A percentile compares a stretch with the other conserved stretches of the same genome.
Evolutionary conservation across 345 rosid genomes (phyloP).

Genomic region (Kandelia obovata): DNA sequence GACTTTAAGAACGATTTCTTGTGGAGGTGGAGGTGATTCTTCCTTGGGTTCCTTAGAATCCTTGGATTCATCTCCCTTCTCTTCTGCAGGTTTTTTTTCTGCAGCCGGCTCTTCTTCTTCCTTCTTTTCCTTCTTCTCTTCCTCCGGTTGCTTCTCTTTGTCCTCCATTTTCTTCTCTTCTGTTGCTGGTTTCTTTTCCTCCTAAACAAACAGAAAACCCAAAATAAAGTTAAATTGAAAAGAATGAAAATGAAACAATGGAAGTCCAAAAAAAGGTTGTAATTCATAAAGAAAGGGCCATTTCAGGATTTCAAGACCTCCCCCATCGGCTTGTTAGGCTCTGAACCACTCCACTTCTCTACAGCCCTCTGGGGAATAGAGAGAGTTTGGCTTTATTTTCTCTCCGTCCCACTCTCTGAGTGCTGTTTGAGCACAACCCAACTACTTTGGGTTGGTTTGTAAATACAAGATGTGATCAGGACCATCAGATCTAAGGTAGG

Average conservation of each 20-base stretch:
- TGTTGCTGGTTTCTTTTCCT: no score
- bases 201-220: no score
- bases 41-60: conserved; percentile 28
- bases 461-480: not conserved
- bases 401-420: no score
- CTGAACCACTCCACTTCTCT: no score
- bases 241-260: no score
- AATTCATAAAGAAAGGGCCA: no score
- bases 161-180: conserved; percentile 9
- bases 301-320: no score
- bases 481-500: conserved; percentile 34
- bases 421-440: not conserved
- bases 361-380: no score
- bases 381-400: no score
- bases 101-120: conserved; percentile 35
- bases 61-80: conserved; percentile 38
- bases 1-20: conserved; percentile 74
- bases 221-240: no score
- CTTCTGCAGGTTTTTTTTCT: conserved; percentile 32
- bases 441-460: not conserved
- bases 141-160: conserved; percentile 53
- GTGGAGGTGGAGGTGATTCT: conserved; percentile 49
- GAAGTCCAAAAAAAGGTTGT: no score
- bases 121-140: conserved; percentile 34
- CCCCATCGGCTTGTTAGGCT: no score